Evolutionary conservation across 768 basidiomycete genomes (phyloP), one percentile per base, ranked within the genome.

Genomic region (Clitopilus hobsonii): DNA sequence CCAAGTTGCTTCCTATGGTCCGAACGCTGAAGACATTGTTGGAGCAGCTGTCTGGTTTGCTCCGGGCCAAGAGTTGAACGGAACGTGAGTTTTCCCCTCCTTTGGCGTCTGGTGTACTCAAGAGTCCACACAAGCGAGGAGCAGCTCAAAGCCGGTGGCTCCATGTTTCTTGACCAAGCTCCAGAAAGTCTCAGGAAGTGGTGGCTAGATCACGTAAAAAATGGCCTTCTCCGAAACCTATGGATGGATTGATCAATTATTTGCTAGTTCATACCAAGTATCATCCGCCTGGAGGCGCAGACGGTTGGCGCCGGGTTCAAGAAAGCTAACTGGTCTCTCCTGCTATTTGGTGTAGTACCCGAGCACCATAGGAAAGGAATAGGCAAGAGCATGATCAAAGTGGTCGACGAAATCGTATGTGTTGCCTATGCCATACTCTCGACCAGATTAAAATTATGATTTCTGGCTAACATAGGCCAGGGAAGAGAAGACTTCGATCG

Each of bases 181-280:
- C 48, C 48, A 5, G 27, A 49, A 23, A 27, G 5, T 23, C 18
- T 49, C 14, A 16, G 27, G 13, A 27, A 20, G 16, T 49, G 48
- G n/a, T 49, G 48, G 48, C 48, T 24, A 24, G 27, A 27, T 13
- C 27, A 24, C 22, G 48, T 49, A 22, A 10, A 23, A 2, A 14
- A 10, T 6, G 13, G 47, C 5, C 13, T 49, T 6, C 11, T 4
- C 13, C 27, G 16, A 27, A 5, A 24, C 22, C 8, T 13, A 16
- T 14, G 16, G n/a, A 20, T 20, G 10, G 18, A 20, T 48, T 2
- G 20, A 49, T 23, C 23, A 20, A 18, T 23, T 14, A 49, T 10
- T 24, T 7, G 22, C 13, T 51, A 68, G 66, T 66, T 65, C 38
- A 56, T 65, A 36, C 63, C 65, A 3, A 53, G 52, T 4, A 58